phyloP scores from a whole-genome alignment of 148 eudicot species.

The Drosera capensis region DNA sequence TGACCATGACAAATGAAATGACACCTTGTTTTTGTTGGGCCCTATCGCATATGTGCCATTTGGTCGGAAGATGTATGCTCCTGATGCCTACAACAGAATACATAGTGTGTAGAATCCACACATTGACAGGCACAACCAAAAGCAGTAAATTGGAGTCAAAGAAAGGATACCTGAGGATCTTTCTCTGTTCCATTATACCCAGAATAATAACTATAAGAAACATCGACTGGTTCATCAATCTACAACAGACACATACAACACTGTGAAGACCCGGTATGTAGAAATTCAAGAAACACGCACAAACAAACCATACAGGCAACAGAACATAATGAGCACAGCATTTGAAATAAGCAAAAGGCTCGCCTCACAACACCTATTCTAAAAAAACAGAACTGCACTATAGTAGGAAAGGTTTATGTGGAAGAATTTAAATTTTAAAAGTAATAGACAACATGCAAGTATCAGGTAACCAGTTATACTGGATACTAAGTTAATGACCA shows the following conservation, averaged over 20 bases:
- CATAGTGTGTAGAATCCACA: not conserved
- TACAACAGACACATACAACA: slow-evolving; percentile 10
- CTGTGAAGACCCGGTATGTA: slow-evolving; percentile 6
- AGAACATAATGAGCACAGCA: not conserved
- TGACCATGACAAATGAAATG: not conserved
- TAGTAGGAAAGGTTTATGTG: too few relatives aligned
- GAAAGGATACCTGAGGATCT: slow-evolving; percentile 48
- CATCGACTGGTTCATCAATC: slow-evolving; percentile 36
- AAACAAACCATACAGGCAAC: too few relatives aligned
- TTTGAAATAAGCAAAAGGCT: not conserved
- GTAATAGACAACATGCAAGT: not conserved
- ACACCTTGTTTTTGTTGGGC: slow-evolving; percentile 38
- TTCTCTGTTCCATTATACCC: slow-evolving; percentile 54
- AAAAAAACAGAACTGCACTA: too few relatives aligned
- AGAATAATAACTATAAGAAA: slow-evolving; percentile 49
- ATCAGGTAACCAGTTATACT: not conserved
- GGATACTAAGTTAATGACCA: slow-evolving; percentile 3
- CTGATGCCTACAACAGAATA: slow-evolving; percentile 46
- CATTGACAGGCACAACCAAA: slow-evolving; percentile 3
- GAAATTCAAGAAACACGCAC: not conserved
- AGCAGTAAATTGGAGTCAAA: slow-evolving; percentile 32
- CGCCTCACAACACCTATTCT: too few relatives aligned
- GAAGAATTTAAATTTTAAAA: not conserved
- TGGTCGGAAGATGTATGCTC: slow-evolving; percentile 74
- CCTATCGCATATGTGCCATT: slow-evolving; percentile 33